Evolutionary conservation across 2,329 filamentous ascomycete species (phyloP), one percentile per base, ranked within the genome.

Genomic region (Capronia epimyces): DNA sequence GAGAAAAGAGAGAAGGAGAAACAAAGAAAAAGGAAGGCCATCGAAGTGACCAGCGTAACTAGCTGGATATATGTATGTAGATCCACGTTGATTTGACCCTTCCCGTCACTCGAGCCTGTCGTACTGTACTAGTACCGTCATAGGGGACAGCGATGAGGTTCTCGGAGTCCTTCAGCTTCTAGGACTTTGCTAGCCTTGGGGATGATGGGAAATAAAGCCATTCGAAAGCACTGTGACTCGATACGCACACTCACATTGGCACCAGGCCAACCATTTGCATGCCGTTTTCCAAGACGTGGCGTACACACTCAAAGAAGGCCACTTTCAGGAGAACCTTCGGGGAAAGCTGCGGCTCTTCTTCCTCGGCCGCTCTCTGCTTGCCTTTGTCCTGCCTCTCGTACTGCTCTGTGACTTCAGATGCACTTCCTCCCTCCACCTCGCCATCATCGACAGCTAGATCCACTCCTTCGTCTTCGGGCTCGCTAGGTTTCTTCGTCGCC

Each of bases 181-280:
- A n/a, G n/a, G n/a, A n/a, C n/a, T n/a, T n/a, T n/a, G n/a, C n/a
- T n/a, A n/a, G n/a, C n/a, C n/a, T n/a, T n/a, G n/a, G n/a, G n/a
- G n/a, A n/a, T n/a, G n/a, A n/a, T n/a, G n/a, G n/a, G n/a, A 7
- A 32, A 32, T 12, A n/a, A 9, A 3, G 7, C 7, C 3, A 32
- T n/a, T 32, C 7, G 13, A 7, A 32, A 32, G 29, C 29, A n/a
- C n/a, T n/a, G n/a, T n/a, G n/a, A n/a, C n/a, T n/a, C 12, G 3
- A 32, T 18, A 8, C 3, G 31, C 25, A 32, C 24, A 32, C 10
- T 3, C 91, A 83, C 42, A 95, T 84, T 8, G 89, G 89, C 46
- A 75, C 82, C 66, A 95, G 72, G 1, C 89, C 89, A 58, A 95
- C 73, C 62, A 94, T 68, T 56, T 78, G 78, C 89, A 95, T 94